Conservation (phyloP, 352 stramenopile genomes). For the Globisporangium orthogonon region DNA sequence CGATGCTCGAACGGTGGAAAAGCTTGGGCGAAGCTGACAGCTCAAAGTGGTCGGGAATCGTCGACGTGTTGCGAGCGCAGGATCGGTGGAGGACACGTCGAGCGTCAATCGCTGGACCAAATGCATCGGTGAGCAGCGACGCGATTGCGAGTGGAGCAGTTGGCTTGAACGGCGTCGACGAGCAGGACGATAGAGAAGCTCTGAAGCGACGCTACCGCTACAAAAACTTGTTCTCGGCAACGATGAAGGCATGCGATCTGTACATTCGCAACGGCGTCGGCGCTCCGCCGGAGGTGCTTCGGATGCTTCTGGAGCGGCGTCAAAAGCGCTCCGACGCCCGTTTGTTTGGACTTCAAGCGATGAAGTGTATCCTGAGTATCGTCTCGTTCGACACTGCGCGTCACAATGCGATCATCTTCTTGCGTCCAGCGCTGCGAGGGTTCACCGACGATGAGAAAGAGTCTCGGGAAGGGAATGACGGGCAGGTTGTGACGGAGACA, state of each 20-base stretch:
- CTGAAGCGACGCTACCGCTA: slow-evolving; percentile 31
- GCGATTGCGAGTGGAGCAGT: background rate
- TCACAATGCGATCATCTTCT: slow-evolving; percentile 73
- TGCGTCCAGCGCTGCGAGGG: slow-evolving; percentile 76
- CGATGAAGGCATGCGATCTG: slow-evolving; percentile 82
- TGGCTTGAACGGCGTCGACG: slow-evolving; percentile 2
- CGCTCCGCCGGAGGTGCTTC: slow-evolving; percentile 71
- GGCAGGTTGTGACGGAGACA: slow-evolving; percentile 66
- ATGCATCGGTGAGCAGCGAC: background rate
- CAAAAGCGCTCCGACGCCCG: slow-evolving; percentile 68
- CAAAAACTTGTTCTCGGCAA: slow-evolving; percentile 62
- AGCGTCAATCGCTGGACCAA: slow-evolving; percentile 30
- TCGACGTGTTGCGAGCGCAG: slow-evolving; percentile 77
- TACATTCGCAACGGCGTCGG: slow-evolving; percentile 83
- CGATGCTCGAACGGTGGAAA: slow-evolving; percentile 85
- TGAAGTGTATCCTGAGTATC: slow-evolving; percentile 63
- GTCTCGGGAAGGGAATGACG: slow-evolving; percentile 69
- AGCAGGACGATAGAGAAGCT: slow-evolving; percentile 21
- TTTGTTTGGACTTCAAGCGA: slow-evolving; percentile 74
- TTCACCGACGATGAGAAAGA: slow-evolving; percentile 86
- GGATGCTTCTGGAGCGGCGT: slow-evolving; percentile 61
- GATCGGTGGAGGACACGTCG: slow-evolving; percentile 40
- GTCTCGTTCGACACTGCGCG: slow-evolving; percentile 75
- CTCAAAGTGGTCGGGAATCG: slow-evolving; percentile 82
- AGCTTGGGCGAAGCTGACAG: slow-evolving; percentile 66